Base-by-base conservation (phyloP, 1,284 basidiomycete genomes). In the Phenoliferia sp. region DNA sequence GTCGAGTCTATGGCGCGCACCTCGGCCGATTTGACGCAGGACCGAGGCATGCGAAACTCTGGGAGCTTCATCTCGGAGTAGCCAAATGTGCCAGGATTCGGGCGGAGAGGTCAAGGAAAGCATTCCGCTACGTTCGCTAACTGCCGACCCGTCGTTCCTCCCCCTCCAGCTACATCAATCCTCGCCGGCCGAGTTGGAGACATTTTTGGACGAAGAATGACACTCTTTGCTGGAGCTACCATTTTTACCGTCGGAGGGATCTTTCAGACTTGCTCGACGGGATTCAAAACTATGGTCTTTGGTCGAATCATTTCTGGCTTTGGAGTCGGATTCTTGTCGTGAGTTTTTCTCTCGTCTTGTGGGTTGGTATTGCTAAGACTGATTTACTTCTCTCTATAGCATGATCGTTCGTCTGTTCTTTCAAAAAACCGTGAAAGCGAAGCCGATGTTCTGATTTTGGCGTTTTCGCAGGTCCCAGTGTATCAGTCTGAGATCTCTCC, bases 401-500 rank as follows among this genome's bases (percentile, higher is more conserved):
- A 55, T 55, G 54, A 55, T 55, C 54, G 54, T 44, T 12, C 39
- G 39, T 44, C 39, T 44, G 39, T 12, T 12, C 12, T 12, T 12
- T 12, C 39, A 12, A 12, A 44, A 44, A 12, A 44, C 12, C 39
- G 12, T 22, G 12, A 12, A 12, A 12, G 39, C 39, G 39, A 12
- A 44, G 39, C 22, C 39, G 39, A 44, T 22, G 12, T 22, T 12
- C 39, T 12, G 22, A 22, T 12, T 22, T 22, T 22, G 12, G 12
- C 22, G 39, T 22, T 22, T 44, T 22, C 39, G 22, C 39, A 44
- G 39, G 95, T 98, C 29, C 95, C 95, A 7, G 96, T 97, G 69
- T 99, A 97, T 79, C 95, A 97, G 81, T 91, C 90, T 74, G 95
- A 98, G 82, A 92, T 98, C 61, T 95, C 92, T 2, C 94, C 94